phyloP scores from a whole-genome alignment of 1,139 yeast species.

The Suhomyces bolitotheri region DNA sequence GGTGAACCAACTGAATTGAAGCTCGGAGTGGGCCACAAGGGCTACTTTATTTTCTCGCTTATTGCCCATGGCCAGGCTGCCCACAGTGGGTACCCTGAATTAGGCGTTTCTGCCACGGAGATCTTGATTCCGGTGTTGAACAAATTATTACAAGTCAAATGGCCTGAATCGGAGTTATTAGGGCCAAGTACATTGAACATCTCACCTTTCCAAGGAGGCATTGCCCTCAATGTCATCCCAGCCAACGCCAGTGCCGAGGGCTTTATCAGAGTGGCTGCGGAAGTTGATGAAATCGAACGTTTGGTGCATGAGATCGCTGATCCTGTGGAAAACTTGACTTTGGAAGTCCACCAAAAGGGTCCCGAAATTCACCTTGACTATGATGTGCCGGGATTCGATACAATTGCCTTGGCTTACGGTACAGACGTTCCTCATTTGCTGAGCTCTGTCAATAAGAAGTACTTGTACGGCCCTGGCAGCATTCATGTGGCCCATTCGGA shows the following conservation, averaged over 20 bases:
- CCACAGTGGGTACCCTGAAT: slow-evolving; percentile 71
- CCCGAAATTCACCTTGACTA: slow-evolving; percentile 53
- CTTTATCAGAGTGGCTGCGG: slow-evolving; percentile 56
- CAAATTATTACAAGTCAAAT: slow-evolving; percentile 32
- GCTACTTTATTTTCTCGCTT: slow-evolving; percentile 45
- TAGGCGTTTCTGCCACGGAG: slow-evolving; percentile 64
- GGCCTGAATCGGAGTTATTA: slow-evolving; percentile 53
- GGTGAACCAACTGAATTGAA: slow-evolving; percentile 77
- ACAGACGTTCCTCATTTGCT: slow-evolving; percentile 64
- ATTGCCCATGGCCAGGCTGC: slow-evolving; percentile 57
- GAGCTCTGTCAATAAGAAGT: slow-evolving; percentile 41
- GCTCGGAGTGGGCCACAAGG: slow-evolving; percentile 71
- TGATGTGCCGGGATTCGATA: slow-evolving; percentile 65
- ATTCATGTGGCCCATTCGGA: slow-evolving; percentile 68
- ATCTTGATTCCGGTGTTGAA: slow-evolving; percentile 53
- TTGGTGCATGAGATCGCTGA: slow-evolving; percentile 38
- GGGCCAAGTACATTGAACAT: slow-evolving; percentile 66
- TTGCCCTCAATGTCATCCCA: slow-evolving; percentile 63
- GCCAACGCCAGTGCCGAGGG: slow-evolving; percentile 54
- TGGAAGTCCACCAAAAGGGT: slow-evolving; percentile 21
- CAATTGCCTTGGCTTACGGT: slow-evolving; percentile 54
- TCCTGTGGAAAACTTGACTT: slow-evolving; percentile 27
- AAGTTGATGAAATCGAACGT: slow-evolving; percentile 36
- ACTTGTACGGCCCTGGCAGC: slow-evolving; percentile 69
- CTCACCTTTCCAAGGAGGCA: slow-evolving; percentile 61